Percentiles rank a stretch among this genome's conserved stretches.
These are phyloP conservation scores for Tolypocladium cylindrosporum DNA, from an alignment of 2,329 filamentous ascomycete genomes.

Conservation along the genomic window DNA sequence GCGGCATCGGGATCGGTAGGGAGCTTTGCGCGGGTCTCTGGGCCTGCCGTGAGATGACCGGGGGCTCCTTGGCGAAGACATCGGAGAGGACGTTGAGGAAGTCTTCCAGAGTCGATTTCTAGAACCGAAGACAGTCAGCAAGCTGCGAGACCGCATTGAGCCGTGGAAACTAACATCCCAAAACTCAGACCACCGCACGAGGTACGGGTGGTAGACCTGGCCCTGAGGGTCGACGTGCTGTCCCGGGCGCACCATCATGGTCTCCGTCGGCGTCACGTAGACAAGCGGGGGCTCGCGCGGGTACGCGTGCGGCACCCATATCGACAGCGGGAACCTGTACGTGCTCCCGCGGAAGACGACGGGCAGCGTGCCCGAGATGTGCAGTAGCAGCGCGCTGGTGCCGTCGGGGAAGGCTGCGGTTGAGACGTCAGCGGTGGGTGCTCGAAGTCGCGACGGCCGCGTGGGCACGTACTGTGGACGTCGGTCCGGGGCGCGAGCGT, in stretches of 20 bases:
- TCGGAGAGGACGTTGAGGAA: constrained; percentile 75
- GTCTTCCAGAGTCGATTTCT: constrained; percentile 78
- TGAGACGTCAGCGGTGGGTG: background rate
- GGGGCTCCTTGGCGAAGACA: constrained; percentile 89
- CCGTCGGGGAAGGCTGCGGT: constrained; percentile 79
- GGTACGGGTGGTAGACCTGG: constrained; percentile 88
- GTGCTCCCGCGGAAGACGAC: constrained; percentile 79
- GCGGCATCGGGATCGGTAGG: constrained; percentile 34
- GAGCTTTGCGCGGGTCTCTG: constrained; percentile 25
- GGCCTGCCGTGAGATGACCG: constrained; percentile 66
- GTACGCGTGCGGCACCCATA: constrained; percentile 92
- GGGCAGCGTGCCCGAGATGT: constrained; percentile 80
- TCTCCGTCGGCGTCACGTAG: constrained; percentile 80
- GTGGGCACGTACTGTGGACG: constrained; percentile 64
- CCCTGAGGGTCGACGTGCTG: constrained; percentile 94
- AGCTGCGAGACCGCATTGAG: background rate
- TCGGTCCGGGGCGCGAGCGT: constrained; percentile 80
- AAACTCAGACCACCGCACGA: constrained; percentile 79
- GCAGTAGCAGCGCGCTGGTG: constrained; percentile 73
- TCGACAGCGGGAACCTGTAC: constrained; percentile 81
- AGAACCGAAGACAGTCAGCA: constrained; percentile 1
- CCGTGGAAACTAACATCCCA: constrained; percentile 61
- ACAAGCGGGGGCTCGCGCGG: constrained; percentile 75
- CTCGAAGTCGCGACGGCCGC: background rate
- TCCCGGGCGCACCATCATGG: constrained; percentile 82